Conservation (phyloP, 768 basidiomycete genomes). For the Collybia nuda region DNA sequence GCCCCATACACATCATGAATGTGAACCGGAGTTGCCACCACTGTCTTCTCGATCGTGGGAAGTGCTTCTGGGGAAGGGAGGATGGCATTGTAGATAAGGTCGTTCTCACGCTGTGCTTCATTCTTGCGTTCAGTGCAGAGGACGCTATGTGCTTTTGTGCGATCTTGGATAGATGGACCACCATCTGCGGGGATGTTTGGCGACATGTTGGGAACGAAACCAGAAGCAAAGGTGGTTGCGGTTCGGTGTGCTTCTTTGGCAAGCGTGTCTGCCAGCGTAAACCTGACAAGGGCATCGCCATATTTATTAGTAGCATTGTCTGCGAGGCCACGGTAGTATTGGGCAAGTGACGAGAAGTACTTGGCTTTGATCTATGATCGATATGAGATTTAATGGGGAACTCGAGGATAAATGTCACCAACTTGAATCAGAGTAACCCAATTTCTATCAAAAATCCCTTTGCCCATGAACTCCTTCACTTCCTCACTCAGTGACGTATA, state of each 20-base stretch:
- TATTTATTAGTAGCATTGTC: conserved; percentile 78
- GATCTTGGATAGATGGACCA: conserved; percentile 73
- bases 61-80: conserved; percentile 78
- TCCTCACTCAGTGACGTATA: conserved; percentile 86
- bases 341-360: conserved; percentile 81
- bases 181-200: conserved; percentile 89
- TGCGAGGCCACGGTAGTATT: conserved; percentile 82
- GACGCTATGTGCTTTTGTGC: conserved; percentile 79
- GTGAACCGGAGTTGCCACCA: conserved; percentile 79
- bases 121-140: conserved; percentile 72
- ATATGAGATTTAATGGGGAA: neutral
- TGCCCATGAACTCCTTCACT: conserved; percentile 95
- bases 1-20: conserved; percentile 94
- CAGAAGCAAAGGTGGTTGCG: conserved; percentile 65
- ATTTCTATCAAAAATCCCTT: conserved; percentile 92
- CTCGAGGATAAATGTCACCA: conserved; percentile 11
- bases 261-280: conserved; percentile 70
- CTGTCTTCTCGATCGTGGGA: conserved; percentile 77
- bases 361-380: conserved; percentile 80
- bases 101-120: conserved; percentile 88
- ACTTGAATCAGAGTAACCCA: conserved; percentile 91
- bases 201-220: conserved; percentile 70
- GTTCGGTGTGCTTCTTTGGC: conserved; percentile 83
- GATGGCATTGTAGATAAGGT: conserved; percentile 95
- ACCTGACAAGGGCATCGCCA: conserved; percentile 83